These are phyloP conservation scores for Stropharia rugosoannulata DNA, from an alignment of 768 basidiomycete species.

Conservation along the genomic window DNA sequence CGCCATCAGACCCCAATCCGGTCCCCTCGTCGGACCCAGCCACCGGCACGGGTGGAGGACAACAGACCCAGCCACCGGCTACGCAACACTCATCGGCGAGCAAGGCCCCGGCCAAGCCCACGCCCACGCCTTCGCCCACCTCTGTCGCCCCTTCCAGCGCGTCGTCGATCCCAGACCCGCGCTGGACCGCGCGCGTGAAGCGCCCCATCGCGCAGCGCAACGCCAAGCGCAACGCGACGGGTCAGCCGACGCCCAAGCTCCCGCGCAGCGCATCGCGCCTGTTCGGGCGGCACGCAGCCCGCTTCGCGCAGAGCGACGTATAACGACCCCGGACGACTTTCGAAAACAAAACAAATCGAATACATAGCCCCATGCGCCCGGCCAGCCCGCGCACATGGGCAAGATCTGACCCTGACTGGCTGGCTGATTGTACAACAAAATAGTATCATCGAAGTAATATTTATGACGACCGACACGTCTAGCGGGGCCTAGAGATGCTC, in stretches of 20 bases:
- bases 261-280: conserved; percentile 22
- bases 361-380: too few species aligned
- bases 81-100: not conserved
- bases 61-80: conserved; percentile 5
- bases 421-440: too few species aligned
- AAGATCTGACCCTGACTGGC: too few species aligned
- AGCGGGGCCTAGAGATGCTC: too few species aligned
- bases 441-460: too few species aligned
- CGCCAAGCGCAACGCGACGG: conserved; percentile 8
- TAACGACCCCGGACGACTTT: too few species aligned
- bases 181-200: conserved; percentile 31
- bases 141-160: conserved; percentile 2
- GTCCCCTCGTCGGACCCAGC: conserved; percentile 8
- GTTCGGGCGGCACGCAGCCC: conserved; percentile 23
- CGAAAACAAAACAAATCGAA: too few species aligned
- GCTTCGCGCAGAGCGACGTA: too few species aligned
- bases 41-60: conserved; percentile 1
- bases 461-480: too few species aligned
- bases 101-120: conserved; percentile 2
- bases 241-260: conserved; percentile 7
- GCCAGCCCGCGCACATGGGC: too few species aligned
- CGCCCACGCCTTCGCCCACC: not conserved
- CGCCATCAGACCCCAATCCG: conserved; percentile 1
- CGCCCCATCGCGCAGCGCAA: conserved; percentile 23
- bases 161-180: conserved; percentile 26